Evolutionary conservation across 2,329 filamentous ascomycete species (phyloP), one percentile per base, ranked within the genome.

Genomic region (Beauveria sp.): DNA sequence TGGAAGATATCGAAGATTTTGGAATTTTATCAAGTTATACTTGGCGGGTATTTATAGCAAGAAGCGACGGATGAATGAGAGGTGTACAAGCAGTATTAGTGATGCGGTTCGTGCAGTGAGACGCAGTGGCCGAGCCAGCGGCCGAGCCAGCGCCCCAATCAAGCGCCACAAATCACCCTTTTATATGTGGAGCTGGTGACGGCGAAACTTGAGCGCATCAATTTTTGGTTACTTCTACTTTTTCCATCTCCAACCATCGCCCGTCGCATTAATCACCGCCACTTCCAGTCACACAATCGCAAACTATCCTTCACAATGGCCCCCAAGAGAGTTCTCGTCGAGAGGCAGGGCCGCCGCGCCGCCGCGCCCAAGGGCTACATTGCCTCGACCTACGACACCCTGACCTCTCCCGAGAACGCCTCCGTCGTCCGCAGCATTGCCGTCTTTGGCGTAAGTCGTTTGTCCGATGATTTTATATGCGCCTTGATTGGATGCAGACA

Each of bases 381-480:
- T 66, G 77, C 77, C 67, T 79, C 78, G 62, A 79, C 83, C 66
- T 89, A 88, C 74, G 79, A 82, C 64, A 78, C 84, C 66, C 70
- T 89, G 69, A 89, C 85, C 61, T 82, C 83, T 31, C 74, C 87
- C 40, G 88, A 90, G 71, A 90, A 90, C 74, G 81, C 85, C 54
- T 82, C 85, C 62, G 82, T 89, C 62, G 87, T 90, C 64, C 82
- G 84, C 68, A 89, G 87, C 71, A 76, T 90, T 67, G 79, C 83
- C 65, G 73, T 89, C 68, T 90, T 90, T 70, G 86, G 86, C 61
- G 87, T 90, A 80, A 72, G 86, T 78, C 50, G 28, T 46, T 49
- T 26, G 24, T 22, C n/a, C 26, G 16, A 24, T 26, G 5, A 46
- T 40, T 14, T 10, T 42, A 24, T 14, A 51, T 31, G 8, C 45